Evolutionary conservation across 495 filamentous ascomycete genomes (phyloP).

Genomic region (Aspergillus egyptiacus): DNA sequence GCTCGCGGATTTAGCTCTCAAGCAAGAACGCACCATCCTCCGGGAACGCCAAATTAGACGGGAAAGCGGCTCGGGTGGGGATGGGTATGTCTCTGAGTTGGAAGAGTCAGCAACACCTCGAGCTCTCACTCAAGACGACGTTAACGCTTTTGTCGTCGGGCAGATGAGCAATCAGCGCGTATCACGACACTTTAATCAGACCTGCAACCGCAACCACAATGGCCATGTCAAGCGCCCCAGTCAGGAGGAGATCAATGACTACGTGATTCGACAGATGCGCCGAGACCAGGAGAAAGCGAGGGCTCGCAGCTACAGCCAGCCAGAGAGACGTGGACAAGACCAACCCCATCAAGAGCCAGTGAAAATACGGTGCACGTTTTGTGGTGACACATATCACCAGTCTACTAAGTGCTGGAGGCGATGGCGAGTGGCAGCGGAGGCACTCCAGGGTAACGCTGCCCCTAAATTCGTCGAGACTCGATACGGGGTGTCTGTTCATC

Average conservation of each 20-base stretch:
- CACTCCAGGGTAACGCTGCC: slow-evolving; percentile 18
- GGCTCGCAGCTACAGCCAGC: slow-evolving; percentile 22
- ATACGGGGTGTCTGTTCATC: slow-evolving; percentile 18
- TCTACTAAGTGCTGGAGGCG: slow-evolving; percentile 22
- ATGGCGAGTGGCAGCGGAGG: slow-evolving; percentile 24
- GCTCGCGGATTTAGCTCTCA: slow-evolving; percentile 20
- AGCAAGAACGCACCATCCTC: slow-evolving; percentile 18
- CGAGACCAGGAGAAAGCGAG: slow-evolving; percentile 21
- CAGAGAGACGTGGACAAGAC: slow-evolving; percentile 9
- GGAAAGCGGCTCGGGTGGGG: neutral
- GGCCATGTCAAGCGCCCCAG: slow-evolving; percentile 25
- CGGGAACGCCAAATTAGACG: neutral
- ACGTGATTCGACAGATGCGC: slow-evolving; percentile 28
- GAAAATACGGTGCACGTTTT: slow-evolving; percentile 19
- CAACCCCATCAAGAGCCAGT: slow-evolving; percentile 4
- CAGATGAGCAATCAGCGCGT: slow-evolving; percentile 18
- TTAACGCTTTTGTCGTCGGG: slow-evolving; percentile 26
- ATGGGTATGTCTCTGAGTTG: neutral
- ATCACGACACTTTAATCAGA: slow-evolving; percentile 4
- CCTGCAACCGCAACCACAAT: slow-evolving; percentile 2
- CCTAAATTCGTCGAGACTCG: slow-evolving; percentile 23
- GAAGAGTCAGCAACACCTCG: neutral
- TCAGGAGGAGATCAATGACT: slow-evolving; percentile 32
- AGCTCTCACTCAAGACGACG: slow-evolving; percentile 20
- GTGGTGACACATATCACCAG: slow-evolving; percentile 20